These are phyloP conservation scores for Neofusicoccum cordaticola DNA, from an alignment of 2,329 filamentous ascomycete genomes.

Conservation along the genomic window DNA sequence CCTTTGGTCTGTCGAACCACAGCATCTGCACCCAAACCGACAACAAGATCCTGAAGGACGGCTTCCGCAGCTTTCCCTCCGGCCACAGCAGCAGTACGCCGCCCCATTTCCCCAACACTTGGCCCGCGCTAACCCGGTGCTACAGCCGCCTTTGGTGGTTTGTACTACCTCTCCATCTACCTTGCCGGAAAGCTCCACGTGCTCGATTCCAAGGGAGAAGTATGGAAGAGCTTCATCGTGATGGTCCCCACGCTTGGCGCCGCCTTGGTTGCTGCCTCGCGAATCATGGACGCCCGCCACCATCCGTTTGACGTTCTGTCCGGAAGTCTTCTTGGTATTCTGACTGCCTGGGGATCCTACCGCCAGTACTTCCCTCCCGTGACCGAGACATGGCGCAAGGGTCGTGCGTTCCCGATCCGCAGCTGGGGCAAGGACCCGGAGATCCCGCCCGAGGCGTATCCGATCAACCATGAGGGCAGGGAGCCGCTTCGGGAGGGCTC, in stretches of 20 bases:
- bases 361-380: constrained; percentile 60
- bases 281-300: constrained; percentile 62
- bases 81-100: constrained; percentile 55
- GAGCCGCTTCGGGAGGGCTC: constrained; percentile 29
- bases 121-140: constrained; percentile 20
- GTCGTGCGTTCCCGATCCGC: constrained; percentile 58
- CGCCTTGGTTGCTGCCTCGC: constrained; percentile 53
- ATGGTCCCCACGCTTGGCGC: constrained; percentile 54
- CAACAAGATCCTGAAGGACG: constrained; percentile 54
- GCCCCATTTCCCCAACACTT: background rate
- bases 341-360: constrained; percentile 53
- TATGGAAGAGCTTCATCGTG: constrained; percentile 58
- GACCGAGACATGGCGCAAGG: constrained; percentile 55
- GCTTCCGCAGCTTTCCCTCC: constrained; percentile 58
- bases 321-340: constrained; percentile 52
- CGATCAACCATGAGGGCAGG: constrained; percentile 26
- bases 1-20: constrained; percentile 45
- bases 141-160: constrained; percentile 55
- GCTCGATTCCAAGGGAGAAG: constrained; percentile 58
- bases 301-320: constrained; percentile 61
- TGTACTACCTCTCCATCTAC: constrained; percentile 60
- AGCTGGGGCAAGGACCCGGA: constrained; percentile 53
- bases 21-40: constrained; percentile 53
- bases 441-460: constrained; percentile 24
- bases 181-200: constrained; percentile 59